Evolutionary conservation across 108 stramenopile genomes (phyloP).

Genomic region (Stephanodiscus minutulus): DNA sequence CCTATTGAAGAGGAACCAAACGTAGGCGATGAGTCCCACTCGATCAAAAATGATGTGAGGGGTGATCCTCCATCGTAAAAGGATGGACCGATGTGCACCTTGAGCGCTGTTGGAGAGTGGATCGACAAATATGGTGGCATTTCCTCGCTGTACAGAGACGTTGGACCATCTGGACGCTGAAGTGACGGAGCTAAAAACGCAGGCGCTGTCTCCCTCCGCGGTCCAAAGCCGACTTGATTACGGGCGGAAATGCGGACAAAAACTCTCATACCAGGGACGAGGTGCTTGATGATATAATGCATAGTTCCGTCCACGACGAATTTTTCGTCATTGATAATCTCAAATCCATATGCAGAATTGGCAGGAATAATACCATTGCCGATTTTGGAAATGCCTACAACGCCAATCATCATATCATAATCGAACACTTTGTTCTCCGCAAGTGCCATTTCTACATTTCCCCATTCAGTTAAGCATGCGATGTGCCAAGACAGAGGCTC

Average conservation of each 20-base stretch:
- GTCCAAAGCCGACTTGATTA: conserved; percentile 63
- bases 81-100: conserved; percentile 66
- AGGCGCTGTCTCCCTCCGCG: conserved; percentile 53
- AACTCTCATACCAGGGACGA: conserved; percentile 55
- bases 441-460: conserved; percentile 45
- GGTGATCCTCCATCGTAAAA: conserved; percentile 74
- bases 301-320: conserved; percentile 17
- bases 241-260: conserved; percentile 56
- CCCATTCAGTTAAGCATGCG: conserved; percentile 70
- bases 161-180: conserved; percentile 52
- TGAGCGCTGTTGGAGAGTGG: conserved; percentile 46
- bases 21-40: conserved; percentile 71
- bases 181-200: conserved; percentile 40
- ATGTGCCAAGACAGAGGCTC: conserved; percentile 51
- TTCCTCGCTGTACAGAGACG: conserved; percentile 49
- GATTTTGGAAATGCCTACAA: conserved; percentile 26
- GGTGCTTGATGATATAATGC: conserved; percentile 45
- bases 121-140: conserved; percentile 39
- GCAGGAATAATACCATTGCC: conserved; percentile 33
- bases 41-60: conserved; percentile 70
- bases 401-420: conserved; percentile 17
- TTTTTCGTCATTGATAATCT: conserved; percentile 20
- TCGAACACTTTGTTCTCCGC: conserved; percentile 32
- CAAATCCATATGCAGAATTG: conserved; percentile 43
- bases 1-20: conserved; percentile 45